These are phyloP conservation scores for Saccharomyces uvarum DNA, from an alignment of 1,139 yeast genomes.

Conservation along the genomic window DNA sequence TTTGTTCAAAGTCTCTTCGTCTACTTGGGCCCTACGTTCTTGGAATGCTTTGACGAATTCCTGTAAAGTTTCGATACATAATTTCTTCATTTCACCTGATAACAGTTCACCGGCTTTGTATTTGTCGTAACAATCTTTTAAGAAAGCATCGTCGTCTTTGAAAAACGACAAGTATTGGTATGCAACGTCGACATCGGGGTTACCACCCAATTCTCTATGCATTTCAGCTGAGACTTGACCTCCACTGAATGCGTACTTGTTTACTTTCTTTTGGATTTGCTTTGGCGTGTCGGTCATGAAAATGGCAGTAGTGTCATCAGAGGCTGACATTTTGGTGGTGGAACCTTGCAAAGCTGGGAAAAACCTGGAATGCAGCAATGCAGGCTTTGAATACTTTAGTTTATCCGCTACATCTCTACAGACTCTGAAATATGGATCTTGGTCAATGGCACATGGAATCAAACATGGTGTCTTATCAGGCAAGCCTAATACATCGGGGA, in stretches of 20 bases:
- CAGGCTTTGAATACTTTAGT: slow-evolving; percentile 82
- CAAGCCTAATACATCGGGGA: slow-evolving; percentile 84
- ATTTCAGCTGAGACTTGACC: slow-evolving; percentile 84
- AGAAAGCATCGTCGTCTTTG: slow-evolving; percentile 76
- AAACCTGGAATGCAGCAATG: slow-evolving; percentile 87
- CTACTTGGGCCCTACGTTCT: slow-evolving; percentile 59
- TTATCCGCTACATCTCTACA: slow-evolving; percentile 96
- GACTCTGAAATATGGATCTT: slow-evolving; percentile 96
- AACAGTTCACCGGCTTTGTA: slow-evolving; percentile 77
- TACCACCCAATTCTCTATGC: slow-evolving; percentile 83
- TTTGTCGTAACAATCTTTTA: slow-evolving; percentile 52
- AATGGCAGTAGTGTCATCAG: slow-evolving; percentile 75
- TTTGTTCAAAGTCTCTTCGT: slow-evolving; percentile 54
- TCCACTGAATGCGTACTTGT: slow-evolving; percentile 94
- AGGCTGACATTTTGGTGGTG: slow-evolving; percentile 93
- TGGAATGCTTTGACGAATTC: slow-evolving; percentile 77
- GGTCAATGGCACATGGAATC: slow-evolving; percentile 98
- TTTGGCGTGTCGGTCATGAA: slow-evolving; percentile 92
- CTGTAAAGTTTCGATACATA: slow-evolving; percentile 74
- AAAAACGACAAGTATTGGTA: slow-evolving; percentile 88
- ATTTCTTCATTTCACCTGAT: slow-evolving; percentile 89
- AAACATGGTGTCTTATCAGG: slow-evolving; percentile 87
- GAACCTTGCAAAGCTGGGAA: slow-evolving; percentile 99
- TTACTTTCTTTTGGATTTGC: slow-evolving; percentile 88
- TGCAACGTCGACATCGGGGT: slow-evolving; percentile 93